Evolutionary conservation across 2,329 filamentous ascomycete genomes (phyloP).

Genomic region (Fonsecaea erecta): DNA sequence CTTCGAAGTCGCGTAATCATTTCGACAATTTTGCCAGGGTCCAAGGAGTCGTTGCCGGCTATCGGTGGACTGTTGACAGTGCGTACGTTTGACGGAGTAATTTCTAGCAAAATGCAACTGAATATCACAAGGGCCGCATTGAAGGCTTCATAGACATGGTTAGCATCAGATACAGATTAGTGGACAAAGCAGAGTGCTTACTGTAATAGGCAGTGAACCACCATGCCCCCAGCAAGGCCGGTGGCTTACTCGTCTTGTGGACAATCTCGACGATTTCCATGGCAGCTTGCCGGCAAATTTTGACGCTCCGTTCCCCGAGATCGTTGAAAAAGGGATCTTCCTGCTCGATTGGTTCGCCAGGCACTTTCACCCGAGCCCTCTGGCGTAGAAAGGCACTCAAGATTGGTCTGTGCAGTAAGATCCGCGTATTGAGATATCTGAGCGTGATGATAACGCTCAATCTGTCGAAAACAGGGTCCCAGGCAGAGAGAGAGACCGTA

Average conservation of each 20-base stretch:
- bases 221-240: constrained; percentile 46
- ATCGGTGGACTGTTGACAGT: constrained; percentile 13
- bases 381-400: constrained; percentile 28
- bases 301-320: constrained; percentile 34
- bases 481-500: constrained; percentile 16
- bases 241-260: constrained; percentile 26
- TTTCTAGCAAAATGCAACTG: constrained; percentile 33
- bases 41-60: constrained; percentile 14
- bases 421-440: constrained; percentile 30
- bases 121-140: constrained; percentile 45
- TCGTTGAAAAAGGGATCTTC: constrained; percentile 30
- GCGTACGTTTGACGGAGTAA: constrained; percentile 20
- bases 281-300: constrained; percentile 41
- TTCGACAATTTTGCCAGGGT: constrained; percentile 21
- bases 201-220: constrained; percentile 51
- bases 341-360: constrained; percentile 5
- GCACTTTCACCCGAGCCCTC: constrained; percentile 13
- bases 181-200: constrained; percentile 24
- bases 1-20: constrained; percentile 27
- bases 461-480: constrained; percentile 32
- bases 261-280: constrained; percentile 45
- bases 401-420: constrained; percentile 30
- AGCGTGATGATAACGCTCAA: constrained; percentile 32
- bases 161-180: constrained; percentile 26
- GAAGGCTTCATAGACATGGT: constrained; percentile 38